Base-by-base conservation (phyloP, 192 early-diverging fungal genomes). In the Gaertneriomyces semiglobifer region DNA sequence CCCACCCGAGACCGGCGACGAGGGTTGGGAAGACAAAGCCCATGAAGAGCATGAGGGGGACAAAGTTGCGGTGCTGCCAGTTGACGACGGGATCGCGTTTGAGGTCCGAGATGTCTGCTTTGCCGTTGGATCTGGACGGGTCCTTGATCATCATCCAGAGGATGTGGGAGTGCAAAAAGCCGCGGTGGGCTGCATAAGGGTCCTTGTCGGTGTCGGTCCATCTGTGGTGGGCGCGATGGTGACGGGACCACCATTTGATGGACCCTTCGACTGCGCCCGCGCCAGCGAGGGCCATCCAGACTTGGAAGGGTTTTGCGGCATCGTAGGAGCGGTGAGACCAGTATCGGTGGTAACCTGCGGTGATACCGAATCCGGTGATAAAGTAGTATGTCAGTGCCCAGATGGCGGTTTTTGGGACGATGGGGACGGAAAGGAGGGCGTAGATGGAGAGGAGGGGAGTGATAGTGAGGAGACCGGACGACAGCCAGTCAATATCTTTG, bases 381-480 rank as follows among this genome's bases (percentile, higher is more conserved):
- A 84, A 86, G 67, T 93, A 93, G 66, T 85, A 93, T 2, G 81
- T 41, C n/a, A 88, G 46, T 4, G 86, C 68, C 77, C 88, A 93
- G 63, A 89, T 67, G 45, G 88, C 67, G 3, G 95, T 98, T 77
- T 89, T 85, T 18, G 54, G 52, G 43, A 70, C 71, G 47, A 95
- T 61, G 44, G 84, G 74, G 10, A 90, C 91, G 52, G 86, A 92
- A 38, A 87, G 67, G 45, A 88, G 52, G 66, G 92, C 91, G 67
- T 94, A 93, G 19, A 93, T 61, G 44, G 89, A 90, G 46, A 93
- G 74, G 43, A 94, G 56, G 20, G 95, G 95, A 9, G 91, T 80
- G 39, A 39, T 45, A 2, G 63, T 63, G 48, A 82, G 66, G 33
- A 77, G 63, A 19, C 40, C 42, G 38, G 73, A 54, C 20, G 71